These are phyloP conservation scores for Juglanconis sp. DNA, from an alignment of 2,329 filamentous ascomycete genomes.

Conservation along the genomic window DNA sequence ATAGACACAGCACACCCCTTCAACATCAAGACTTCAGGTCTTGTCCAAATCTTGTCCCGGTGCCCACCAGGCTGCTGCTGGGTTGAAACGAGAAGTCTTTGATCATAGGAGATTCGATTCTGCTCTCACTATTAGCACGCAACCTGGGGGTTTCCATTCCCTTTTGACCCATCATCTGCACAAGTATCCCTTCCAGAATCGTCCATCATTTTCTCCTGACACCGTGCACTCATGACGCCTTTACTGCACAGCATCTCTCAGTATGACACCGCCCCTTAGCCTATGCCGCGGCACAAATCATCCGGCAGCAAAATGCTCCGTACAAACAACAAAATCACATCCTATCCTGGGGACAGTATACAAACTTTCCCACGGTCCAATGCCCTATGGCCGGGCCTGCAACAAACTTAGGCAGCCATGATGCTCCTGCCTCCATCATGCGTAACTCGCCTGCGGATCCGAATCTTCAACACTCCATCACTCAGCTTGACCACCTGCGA, in stretches of 20 bases:
- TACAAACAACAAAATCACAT: background rate
- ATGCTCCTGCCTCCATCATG: background rate
- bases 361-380: background rate
- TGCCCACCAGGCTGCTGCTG: no score
- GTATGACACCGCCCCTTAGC: background rate
- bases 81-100: no score
- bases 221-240: no score
- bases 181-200: no score
- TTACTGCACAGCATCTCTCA: background rate
- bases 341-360: background rate
- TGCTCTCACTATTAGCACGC: no score
- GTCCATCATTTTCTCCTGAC: no score
- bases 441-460: background rate
- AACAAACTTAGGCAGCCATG: background rate
- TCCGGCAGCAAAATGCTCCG: background rate
- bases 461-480: background rate
- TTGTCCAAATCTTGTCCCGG: no score
- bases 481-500: constrained; percentile 1
- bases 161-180: no score
- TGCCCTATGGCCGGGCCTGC: background rate
- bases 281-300: background rate
- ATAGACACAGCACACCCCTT: no score
- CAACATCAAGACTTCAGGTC: no score
- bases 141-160: no score
- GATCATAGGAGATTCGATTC: no score